Conservation (phyloP, 1,284 basidiomycete genomes). For the Moesziomyces aphidis region DNA sequence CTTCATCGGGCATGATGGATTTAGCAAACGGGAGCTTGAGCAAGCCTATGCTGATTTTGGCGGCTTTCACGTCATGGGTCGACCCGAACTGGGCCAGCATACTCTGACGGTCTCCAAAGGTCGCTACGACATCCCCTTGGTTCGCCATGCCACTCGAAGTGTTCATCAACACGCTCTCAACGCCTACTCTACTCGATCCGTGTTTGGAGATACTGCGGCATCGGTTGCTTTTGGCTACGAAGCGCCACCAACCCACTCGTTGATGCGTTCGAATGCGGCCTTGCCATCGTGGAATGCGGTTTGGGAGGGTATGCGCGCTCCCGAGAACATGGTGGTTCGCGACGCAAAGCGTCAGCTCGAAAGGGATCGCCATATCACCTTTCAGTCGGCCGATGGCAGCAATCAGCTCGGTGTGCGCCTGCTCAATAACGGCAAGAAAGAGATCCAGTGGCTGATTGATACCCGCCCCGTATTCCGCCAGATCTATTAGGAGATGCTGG, state of each 20-base stretch:
- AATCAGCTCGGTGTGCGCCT: neutral
- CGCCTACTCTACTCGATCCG: neutral
- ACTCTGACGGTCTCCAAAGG: neutral
- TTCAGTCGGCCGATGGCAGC: neutral
- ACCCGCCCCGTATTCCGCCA: neutral
- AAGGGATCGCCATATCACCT: neutral
- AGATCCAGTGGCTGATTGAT: neutral
- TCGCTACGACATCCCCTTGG: neutral
- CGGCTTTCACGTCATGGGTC: conserved; percentile 1
- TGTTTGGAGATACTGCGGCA: conserved; percentile 13
- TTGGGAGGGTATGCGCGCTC: neutral
- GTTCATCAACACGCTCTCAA: neutral
- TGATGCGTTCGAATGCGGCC: too few species aligned
- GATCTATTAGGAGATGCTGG: neutral
- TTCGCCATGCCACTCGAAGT: neutral
- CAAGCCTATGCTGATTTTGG: conserved; percentile 11
- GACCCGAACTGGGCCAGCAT: neutral
- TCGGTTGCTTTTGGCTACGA: conserved; percentile 7
- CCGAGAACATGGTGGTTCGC: neutral
- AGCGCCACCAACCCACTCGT: neutral
- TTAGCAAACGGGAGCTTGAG: conserved; percentile 1
- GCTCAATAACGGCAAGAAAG: neutral
- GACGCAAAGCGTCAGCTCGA: neutral
- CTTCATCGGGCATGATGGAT: neutral
- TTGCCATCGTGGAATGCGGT: neutral